Evolutionary conservation across 352 stramenopile genomes (phyloP).

Genomic region (Globisporangium splendens): DNA sequence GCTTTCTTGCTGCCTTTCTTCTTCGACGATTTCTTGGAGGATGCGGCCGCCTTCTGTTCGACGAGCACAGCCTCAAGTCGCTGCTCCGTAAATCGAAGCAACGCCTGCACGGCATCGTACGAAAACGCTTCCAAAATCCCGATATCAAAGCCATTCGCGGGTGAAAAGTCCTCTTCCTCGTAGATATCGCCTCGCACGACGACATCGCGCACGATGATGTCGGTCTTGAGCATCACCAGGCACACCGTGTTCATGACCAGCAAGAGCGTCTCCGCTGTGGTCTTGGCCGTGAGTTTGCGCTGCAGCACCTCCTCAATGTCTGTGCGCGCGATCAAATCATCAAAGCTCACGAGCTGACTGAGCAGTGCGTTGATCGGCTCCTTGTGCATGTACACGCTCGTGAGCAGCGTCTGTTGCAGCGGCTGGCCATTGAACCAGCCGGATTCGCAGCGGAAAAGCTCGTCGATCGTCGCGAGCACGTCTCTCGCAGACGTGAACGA

Average conservation of each 20-base stretch:
- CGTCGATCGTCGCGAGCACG: constrained; percentile 72
- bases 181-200: constrained; percentile 93
- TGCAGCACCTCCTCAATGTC: constrained; percentile 29
- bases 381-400: constrained; percentile 86
- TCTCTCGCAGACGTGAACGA: constrained; percentile 63
- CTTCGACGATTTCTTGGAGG: constrained; percentile 39
- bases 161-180: constrained; percentile 94
- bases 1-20: constrained; percentile 67
- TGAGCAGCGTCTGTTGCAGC: constrained; percentile 86
- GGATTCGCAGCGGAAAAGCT: constrained; percentile 68
- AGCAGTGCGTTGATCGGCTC: constrained; percentile 75
- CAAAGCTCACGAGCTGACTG: constrained; percentile 12
- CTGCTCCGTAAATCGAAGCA: constrained; percentile 46
- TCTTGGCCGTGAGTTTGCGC: constrained; percentile 24
- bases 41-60: constrained; percentile 35
- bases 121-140: constrained; percentile 38
- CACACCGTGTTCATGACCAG: constrained; percentile 71
- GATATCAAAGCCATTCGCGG: constrained; percentile 62
- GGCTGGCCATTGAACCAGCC: constrained; percentile 85
- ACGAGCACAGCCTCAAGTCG: constrained; percentile 36
- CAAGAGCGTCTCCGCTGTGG: constrained; percentile 48
- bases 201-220: constrained; percentile 73
- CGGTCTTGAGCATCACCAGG: constrained; percentile 70
- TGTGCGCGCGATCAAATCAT: constrained; percentile 16
- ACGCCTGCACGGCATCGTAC: constrained; percentile 27